Evolutionary conservation across 768 basidiomycete species (phyloP).

Genomic region (Leucosporidium creatinivorum): DNA sequence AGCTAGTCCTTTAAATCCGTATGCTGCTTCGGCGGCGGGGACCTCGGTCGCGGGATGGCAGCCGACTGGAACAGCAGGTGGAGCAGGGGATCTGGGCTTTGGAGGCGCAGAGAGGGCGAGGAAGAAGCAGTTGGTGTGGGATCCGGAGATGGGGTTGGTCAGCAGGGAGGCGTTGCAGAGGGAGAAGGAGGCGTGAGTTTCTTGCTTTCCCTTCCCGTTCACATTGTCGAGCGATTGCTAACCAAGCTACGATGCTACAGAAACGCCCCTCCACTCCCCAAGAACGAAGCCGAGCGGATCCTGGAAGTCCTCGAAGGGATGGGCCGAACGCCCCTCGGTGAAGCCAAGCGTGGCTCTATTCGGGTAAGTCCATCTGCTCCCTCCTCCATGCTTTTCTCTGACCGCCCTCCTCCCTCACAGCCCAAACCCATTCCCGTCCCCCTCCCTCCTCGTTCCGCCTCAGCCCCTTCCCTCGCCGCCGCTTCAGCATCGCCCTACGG

Average conservation of each 20-base stretch:
- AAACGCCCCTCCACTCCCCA: conserved; percentile 20
- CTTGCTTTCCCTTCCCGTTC: no score
- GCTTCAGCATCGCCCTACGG: conserved; percentile 3
- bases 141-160: conserved; percentile 22
- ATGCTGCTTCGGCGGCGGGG: neutral
- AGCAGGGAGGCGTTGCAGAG: conserved; percentile 24
- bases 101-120: conserved; percentile 17
- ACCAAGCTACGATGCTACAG: no score
- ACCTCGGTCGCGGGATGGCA: no score
- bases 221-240: neutral
- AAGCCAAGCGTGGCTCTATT: conserved; percentile 21
- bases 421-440: conserved; percentile 21
- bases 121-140: conserved; percentile 34
- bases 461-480: neutral
- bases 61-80: no score
- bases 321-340: conserved; percentile 28
- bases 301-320: conserved; percentile 33
- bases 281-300: conserved; percentile 33
- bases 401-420: neutral
- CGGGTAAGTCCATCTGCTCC: neutral
- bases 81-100: neutral
- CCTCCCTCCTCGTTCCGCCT: neutral
- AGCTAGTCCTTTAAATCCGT: neutral
- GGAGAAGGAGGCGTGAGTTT: conserved; percentile 15
- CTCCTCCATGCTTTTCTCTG: no score